Base-by-base conservation (phyloP, 345 rosid genomes). In the Capsella bursapastoris region DNA sequence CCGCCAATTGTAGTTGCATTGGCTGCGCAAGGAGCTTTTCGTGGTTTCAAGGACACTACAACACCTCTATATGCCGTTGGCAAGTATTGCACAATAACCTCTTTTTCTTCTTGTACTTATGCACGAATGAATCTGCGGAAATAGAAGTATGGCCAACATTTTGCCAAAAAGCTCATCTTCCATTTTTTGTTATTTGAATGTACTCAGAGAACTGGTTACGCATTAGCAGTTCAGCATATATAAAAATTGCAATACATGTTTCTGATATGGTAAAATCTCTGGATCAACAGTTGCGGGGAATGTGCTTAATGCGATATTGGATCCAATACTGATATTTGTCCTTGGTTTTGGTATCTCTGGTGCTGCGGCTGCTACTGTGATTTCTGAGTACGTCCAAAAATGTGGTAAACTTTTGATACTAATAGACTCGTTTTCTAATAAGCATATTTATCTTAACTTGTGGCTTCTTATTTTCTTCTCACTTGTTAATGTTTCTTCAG, bases 21-120 rank as follows among this genome's bases (percentile, higher is more conserved):
- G 53, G 99, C 97, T 76, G 96, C 97, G 9, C 97, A 88, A 75
- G 99, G 99, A 62, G 81, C 96, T 56, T 94, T 94, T 76, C 93
- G 97, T 57, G 99, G 97, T 76, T 91, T 89, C 83, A 91, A 83
- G 79, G 99, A 94, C 73, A 94, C 97, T 41, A 86, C 86, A 71
- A 91, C 97, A 0, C 99, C 97, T 83, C 74, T 91, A 47, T 90
- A 83, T 85, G 97, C 99, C 44, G 85, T 87, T 79, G 99, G 97
- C 86, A 88, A 84, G 96, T 86, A 81, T 75, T 74, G 57, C 62
- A 60, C 67, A 66, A 5, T n/a, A 72, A 29, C 76, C 65, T 43
- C 31, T 55, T 49, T 37, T 49, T 38, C 49, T 40, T 43, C 18
- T 74, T 61, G 44, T 66, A 37, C 40, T 15, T n/a, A 29, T 13